Conservation (phyloP, 257 asterid genomes). For the Plantago major region DNA sequence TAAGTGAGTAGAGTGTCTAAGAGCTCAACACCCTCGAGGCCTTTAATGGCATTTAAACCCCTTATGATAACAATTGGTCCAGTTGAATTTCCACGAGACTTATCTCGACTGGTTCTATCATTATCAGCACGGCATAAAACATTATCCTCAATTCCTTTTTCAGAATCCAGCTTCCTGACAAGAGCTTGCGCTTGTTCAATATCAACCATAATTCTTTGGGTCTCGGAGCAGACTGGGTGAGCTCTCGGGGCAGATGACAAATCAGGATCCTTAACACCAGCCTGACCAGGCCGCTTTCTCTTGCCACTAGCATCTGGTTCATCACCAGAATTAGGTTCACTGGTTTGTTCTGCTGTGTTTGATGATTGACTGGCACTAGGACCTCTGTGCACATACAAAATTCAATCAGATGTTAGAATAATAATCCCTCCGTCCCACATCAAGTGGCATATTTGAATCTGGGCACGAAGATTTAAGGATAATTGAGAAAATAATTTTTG, state of each 20-base stretch:
- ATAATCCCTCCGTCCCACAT: no score
- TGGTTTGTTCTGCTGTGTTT: conserved; percentile 63
- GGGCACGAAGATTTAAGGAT: no score
- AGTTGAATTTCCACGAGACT: conserved; percentile 69
- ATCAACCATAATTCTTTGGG: conserved; percentile 66
- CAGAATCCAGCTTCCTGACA: conserved; percentile 73
- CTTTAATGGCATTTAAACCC: conserved; percentile 72
- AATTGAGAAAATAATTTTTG: no score
- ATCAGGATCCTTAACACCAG: conserved; percentile 53
- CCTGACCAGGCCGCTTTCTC: conserved; percentile 62
- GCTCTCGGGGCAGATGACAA: conserved; percentile 81
- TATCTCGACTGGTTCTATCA: conserved; percentile 73
- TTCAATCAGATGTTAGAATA: conserved; percentile 2
- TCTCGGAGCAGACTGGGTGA: conserved; percentile 74
- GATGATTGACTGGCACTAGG: conserved; percentile 57
- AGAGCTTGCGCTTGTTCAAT: conserved; percentile 78
- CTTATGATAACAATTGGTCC: conserved; percentile 85
- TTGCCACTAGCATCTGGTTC: conserved; percentile 67
- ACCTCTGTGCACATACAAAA: conserved; percentile 56
- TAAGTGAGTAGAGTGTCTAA: conserved; percentile 88
- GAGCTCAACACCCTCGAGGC: conserved; percentile 92
- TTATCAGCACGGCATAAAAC: conserved; percentile 69
- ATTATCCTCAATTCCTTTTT: conserved; percentile 88
- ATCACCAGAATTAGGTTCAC: conserved; percentile 71
- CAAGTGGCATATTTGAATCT: no score